phyloP scores from a whole-genome alignment of 139 green algal genomes.

The Zygnema cylindricum region DNA sequence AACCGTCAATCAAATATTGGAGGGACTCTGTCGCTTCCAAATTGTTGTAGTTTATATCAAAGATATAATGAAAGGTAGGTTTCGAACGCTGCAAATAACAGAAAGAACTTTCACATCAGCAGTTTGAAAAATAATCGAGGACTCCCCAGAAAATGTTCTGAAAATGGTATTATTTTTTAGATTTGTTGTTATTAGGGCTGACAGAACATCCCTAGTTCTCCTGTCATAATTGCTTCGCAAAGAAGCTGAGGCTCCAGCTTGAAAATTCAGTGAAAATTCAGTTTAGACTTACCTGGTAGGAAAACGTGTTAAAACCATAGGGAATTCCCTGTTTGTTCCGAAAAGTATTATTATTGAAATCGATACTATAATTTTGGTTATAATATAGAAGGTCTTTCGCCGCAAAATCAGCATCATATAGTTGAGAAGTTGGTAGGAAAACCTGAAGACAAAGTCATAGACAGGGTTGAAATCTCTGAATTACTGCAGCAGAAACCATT shows the following conservation, averaged over 20 bases:
- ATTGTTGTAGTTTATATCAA: slow-evolving; percentile 29
- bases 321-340: not conserved
- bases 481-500: no score
- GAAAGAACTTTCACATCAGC: no score
- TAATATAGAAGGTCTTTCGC: not conserved
- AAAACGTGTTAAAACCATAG: not conserved
- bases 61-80: not conserved
- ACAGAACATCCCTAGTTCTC: no score
- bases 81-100: not conserved
- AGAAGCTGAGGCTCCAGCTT: no score
- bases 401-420: not conserved
- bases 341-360: not conserved
- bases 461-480: no score
- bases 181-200: no score
- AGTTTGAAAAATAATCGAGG: no score
- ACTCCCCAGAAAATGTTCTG: no score
- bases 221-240: no score
- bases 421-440: slow-evolving; percentile 5
- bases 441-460: no score
- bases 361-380: not conserved
- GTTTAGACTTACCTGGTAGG: not conserved
- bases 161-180: no score
- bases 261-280: no score
- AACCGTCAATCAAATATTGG: slow-evolving; percentile 20
- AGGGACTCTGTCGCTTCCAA: not conserved